Base-by-base conservation (phyloP, 2,329 filamentous ascomycete species). In the Colletotrichum sansevieriae region DNA sequence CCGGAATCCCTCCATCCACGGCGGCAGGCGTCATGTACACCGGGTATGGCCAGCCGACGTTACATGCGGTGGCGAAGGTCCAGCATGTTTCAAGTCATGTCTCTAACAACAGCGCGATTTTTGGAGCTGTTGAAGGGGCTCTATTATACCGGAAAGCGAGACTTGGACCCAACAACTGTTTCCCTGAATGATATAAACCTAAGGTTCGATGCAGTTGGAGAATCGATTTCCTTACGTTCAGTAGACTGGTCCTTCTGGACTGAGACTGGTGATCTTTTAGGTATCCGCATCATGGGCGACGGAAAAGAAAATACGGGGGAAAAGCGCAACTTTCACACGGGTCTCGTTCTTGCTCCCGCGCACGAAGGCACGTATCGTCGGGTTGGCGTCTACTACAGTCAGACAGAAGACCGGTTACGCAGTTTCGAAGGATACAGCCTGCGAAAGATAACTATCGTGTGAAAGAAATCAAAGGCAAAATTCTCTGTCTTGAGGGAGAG, bases 161-260 rank as follows among this genome's bases (percentile, higher is more conserved):
- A 2, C 52, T 37, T 55, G 20, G 33, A 55, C 52, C 52, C 52
- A 22, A 55, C n/a, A 55, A 12, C 12, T n/a, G 9, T 9, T 22
- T 22, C 4, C 52, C 52, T 9, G 35, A 18, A 11, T 13, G 52
- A 55, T 35, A 41, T 20, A 25, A 8, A 55, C 18, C 13, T 55
- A 5, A 35, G 33, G n/a, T 55, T 55, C 52, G 52, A 55, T 33
- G 18, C 52, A 20, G n/a, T 37, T 3, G 18, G 52, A 12, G 10
- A 39, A 6, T 20, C 8, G 18, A 4, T 13, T 35, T 18, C 52
- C n/a, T 55, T 22, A 35, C 18, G 33, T 11, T n/a, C 52, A 37
- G 35, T 55, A 22, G 52, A 55, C 35, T 39, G 52, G 35, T 6
- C 52, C 33, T 55, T 13, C 18, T 55, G 35, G 52, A 20, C 20